Conservation (phyloP, 805 yeast species). For the Candida pseudofarinosa region DNA sequence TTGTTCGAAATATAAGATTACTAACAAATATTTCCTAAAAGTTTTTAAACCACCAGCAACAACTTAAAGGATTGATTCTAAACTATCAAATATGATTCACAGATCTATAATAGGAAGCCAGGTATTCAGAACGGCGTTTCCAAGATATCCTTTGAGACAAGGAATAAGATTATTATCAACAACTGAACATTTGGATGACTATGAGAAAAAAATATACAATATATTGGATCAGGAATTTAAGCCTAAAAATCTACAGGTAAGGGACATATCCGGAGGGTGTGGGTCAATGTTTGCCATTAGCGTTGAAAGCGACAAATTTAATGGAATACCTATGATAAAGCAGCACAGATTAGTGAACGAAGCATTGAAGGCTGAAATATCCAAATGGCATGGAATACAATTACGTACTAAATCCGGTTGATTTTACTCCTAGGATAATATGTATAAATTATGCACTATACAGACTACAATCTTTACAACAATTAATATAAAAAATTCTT, state of each 20-base stretch:
- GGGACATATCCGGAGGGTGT: slow-evolving; percentile 89
- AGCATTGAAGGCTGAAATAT: slow-evolving; percentile 75
- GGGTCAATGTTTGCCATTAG: slow-evolving; percentile 95
- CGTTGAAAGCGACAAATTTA: slow-evolving; percentile 68
- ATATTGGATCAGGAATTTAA: slow-evolving; percentile 51
- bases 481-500: slow-evolving; percentile 1
- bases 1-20: neutral
- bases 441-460: slow-evolving; percentile 1
- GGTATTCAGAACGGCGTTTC: neutral
- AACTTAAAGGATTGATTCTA: neutral
- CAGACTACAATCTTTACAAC: neutral
- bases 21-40: neutral
- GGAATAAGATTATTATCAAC: neutral
- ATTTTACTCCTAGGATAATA: neutral
- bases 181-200: slow-evolving; percentile 42
- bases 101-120: neutral
- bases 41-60: neutral
- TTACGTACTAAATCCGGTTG: slow-evolving; percentile 59
- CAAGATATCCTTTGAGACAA: neutral
- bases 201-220: slow-evolving; percentile 60
- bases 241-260: slow-evolving; percentile 64
- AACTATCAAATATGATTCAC: neutral
- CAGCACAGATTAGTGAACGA: slow-evolving; percentile 90
- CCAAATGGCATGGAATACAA: slow-evolving; percentile 94
- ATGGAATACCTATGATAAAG: slow-evolving; percentile 78